phyloP scores from a whole-genome alignment of 2,329 filamentous ascomycete genomes.

The Colletotrichum sp. region DNA sequence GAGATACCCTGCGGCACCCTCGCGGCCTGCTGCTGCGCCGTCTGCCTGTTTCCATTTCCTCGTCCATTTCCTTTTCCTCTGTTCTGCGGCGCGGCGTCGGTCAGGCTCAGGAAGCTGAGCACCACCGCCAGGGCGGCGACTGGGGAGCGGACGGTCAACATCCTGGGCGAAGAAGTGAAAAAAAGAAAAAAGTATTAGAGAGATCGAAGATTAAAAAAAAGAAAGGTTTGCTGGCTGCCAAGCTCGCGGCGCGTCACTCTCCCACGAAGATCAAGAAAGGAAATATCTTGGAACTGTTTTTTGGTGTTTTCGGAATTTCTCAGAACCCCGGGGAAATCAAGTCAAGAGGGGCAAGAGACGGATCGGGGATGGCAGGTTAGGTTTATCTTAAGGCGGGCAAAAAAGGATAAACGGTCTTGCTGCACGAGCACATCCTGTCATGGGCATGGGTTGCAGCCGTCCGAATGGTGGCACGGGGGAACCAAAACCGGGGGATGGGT shows the following conservation, averaged over 20 bases:
- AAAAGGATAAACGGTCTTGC: neutral
- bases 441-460: neutral
- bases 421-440: neutral
- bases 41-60: slow-evolving; percentile 18
- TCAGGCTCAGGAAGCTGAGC: slow-evolving; percentile 16
- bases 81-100: slow-evolving; percentile 18
- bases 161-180: neutral
- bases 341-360: neutral
- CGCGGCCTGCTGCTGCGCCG: slow-evolving; percentile 31
- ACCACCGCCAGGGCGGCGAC: slow-evolving; percentile 15
- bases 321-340: slow-evolving; percentile 13
- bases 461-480: neutral
- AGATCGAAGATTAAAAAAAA: neutral
- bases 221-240: slow-evolving; percentile 1
- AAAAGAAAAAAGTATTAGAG: neutral
- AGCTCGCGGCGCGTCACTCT: slow-evolving; percentile 13
- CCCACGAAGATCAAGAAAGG: slow-evolving; percentile 1
- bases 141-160: slow-evolving; percentile 20
- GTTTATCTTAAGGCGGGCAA: slow-evolving; percentile 7
- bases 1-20: slow-evolving; percentile 39
- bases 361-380: slow-evolving; percentile 7
- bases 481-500: neutral
- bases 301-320: slow-evolving; percentile 8
- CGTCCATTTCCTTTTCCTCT: slow-evolving; percentile 4
- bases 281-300: neutral